These are phyloP conservation scores for Pseudognaphalium luteoalbum DNA, from an alignment of 129 eudicot species.

Conservation along the genomic window DNA sequence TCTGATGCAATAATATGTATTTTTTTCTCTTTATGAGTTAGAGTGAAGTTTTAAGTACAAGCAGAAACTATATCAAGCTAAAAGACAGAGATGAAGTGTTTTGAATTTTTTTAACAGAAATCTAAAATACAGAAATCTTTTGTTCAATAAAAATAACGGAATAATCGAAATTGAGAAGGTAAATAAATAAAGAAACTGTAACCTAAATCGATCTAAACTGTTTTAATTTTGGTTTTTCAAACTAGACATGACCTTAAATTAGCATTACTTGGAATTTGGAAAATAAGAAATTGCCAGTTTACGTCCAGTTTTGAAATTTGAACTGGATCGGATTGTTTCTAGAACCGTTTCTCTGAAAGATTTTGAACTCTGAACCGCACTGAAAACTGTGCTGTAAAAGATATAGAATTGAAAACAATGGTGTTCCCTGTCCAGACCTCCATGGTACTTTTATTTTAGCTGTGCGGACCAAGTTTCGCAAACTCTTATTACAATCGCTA, in stretches of 20 bases:
- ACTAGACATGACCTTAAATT: neutral
- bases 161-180: too few relatives aligned
- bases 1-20: too few relatives aligned
- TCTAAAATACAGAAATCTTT: neutral
- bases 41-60: too few relatives aligned
- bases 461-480: neutral
- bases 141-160: neutral
- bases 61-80: too few relatives aligned
- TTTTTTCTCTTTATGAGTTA: too few relatives aligned
- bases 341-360: neutral
- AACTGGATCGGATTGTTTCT: conserved; percentile 1
- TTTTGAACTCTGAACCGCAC: neutral
- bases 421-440: neutral
- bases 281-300: neutral
- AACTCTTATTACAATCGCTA: neutral
- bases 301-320: conserved; percentile 3
- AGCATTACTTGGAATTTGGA: neutral
- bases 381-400: neutral
- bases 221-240: neutral
- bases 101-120: neutral
- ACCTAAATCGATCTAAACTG: neutral
- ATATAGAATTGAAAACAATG: neutral
- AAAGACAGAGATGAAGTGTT: neutral
- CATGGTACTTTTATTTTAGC: neutral
- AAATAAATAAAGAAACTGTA: neutral